phyloP scores from a whole-genome alignment of 129 eudicot genomes.

The Centaurea solstitialis region DNA sequence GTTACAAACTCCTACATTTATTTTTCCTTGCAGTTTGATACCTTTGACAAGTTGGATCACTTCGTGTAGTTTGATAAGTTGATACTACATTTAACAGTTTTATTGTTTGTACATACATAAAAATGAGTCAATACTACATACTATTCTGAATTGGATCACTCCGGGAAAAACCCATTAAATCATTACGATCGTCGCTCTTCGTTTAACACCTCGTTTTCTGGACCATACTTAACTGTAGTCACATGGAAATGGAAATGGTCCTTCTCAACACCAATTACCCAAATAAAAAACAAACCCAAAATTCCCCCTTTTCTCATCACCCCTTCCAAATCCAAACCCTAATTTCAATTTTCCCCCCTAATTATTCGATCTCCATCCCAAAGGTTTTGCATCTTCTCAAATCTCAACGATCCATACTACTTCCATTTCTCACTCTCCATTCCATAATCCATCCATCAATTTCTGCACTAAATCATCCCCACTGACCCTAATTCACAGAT shows the following conservation, averaged over 20 bases:
- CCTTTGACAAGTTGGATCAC: too few species aligned
- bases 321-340: constrained; percentile 35
- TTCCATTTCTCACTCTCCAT: constrained; percentile 1
- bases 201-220: too few species aligned
- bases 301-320: constrained; percentile 1
- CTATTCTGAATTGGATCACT: too few species aligned
- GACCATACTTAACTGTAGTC: too few species aligned
- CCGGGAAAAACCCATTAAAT: too few species aligned
- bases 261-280: constrained; percentile 1
- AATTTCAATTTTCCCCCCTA: constrained; percentile 19
- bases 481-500: constrained; percentile 17
- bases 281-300: constrained; percentile 25
- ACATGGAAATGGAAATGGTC: background rate
- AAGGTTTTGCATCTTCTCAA: constrained; percentile 17
- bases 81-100: too few species aligned
- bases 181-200: too few species aligned
- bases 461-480: background rate
- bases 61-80: too few species aligned
- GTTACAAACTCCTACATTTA: too few species aligned
- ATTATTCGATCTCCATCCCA: constrained; percentile 18
- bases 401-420: background rate
- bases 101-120: too few species aligned
- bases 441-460: background rate
- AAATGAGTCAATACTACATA: too few species aligned
- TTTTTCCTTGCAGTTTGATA: too few species aligned